Base-by-base conservation (phyloP, 1,139 yeast species). In the Geotrichum cucujoidarum region DNA sequence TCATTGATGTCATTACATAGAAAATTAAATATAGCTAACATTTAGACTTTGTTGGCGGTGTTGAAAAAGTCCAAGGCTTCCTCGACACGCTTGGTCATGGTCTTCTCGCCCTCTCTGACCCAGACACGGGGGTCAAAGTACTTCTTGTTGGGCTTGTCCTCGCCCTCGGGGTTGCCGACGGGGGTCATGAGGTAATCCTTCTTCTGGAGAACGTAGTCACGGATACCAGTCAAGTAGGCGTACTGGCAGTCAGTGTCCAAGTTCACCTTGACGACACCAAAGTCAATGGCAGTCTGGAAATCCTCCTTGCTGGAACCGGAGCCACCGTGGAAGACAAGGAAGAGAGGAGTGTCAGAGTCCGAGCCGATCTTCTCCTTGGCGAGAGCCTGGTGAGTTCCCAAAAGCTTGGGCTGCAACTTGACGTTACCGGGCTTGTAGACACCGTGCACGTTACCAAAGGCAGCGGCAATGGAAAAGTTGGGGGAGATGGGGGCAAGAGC, bases 101-200 rank as follows among this genome's bases (percentile, higher is more conserved):
- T 88, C 90, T 89, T 88, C 80, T 92, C 98, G 79, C 98, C 98
- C 76, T 90, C 97, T 80, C 97, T 89, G 62, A 92, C 97, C 98
- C 98, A 92, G 73, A 90, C 97, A 83, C 98, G 92, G 76, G 98
- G 98, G 77, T 92, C 98, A 71, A 88, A 92, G 88, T 75, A 89
- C 78, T 89, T 90, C 89, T 90, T 90, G 67, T 69, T 68, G 77
- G 98, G 98, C 80, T 88, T 87, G 77, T 92, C 97, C 49, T 76
- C 94, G 72, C 97, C 98, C 27, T 92, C 97, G 75, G 98, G 98
- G 94, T 92, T 92, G 75, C 98, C 98, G 67, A 92, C 95, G 73
- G 75, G 86, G 50, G 85, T 59, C 76, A 78, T 63, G 64, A 92
- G 71, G 83, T 92, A 92, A 72, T 90, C 98, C 82, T 90, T 88